phyloP scores from a whole-genome alignment of 345 rosid species.

The Microthlaspi erraticum region DNA sequence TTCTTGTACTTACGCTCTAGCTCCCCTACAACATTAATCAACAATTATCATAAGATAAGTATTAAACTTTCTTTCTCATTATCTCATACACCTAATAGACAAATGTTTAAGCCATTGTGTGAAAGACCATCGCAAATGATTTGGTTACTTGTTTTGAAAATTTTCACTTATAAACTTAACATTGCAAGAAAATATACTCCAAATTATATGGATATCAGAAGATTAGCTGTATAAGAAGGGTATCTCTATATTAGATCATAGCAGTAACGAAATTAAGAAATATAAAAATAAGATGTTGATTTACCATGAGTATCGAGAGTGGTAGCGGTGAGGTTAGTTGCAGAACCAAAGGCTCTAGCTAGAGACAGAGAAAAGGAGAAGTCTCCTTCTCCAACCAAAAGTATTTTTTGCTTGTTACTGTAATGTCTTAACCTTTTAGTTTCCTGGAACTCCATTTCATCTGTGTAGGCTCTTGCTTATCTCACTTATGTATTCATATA shows the following conservation, averaged over 20 bases:
- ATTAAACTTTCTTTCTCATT: too few relatives aligned
- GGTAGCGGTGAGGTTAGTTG: constrained; percentile 54
- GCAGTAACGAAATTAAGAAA: not conserved
- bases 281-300: not conserved
- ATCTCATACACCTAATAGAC: too few relatives aligned
- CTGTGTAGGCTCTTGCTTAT: not conserved
- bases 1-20: constrained; percentile 22
- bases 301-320: constrained; percentile 46
- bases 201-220: too few relatives aligned
- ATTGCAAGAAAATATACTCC: too few relatives aligned
- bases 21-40: constrained; percentile 20
- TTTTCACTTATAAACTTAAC: too few relatives aligned
- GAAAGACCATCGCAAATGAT: too few relatives aligned
- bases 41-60: not conserved
- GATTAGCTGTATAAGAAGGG: not conserved
- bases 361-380: constrained; percentile 61
- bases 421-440: constrained; percentile 52
- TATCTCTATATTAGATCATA: not conserved
- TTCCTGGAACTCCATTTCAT: constrained; percentile 18
- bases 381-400: constrained; percentile 65
- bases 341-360: constrained; percentile 57
- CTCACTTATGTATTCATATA: not conserved
- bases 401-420: constrained; percentile 46
- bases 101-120: too few relatives aligned
- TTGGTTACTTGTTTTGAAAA: too few relatives aligned